Percentiles rank a stretch among this genome's conserved stretches.
Evolutionary conservation across 768 basidiomycete genomes (phyloP).

Genomic region (Leccinum aurantiacum): DNA sequence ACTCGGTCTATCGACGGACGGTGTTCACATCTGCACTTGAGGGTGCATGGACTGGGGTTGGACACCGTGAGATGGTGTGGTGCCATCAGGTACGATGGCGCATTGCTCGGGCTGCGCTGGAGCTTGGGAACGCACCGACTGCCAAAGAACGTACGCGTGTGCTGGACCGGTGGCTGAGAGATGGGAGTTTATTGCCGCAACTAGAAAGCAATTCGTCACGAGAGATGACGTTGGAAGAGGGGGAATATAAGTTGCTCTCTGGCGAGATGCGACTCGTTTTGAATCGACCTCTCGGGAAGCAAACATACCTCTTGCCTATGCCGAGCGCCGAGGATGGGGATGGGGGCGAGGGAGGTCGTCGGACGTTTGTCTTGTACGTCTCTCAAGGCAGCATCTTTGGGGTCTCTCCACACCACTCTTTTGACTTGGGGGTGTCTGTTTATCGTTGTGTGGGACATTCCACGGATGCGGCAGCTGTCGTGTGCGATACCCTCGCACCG

Average conservation of each 20-base stretch:
- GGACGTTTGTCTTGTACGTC: constrained; percentile 54
- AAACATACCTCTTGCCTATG: constrained; percentile 53
- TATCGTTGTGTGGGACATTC: constrained; percentile 41
- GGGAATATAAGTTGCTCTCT: constrained; percentile 39
- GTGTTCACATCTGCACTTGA: constrained; percentile 87
- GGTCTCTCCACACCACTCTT: constrained; percentile 49
- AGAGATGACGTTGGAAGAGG: constrained; percentile 10
- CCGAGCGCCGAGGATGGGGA: constrained; percentile 1
- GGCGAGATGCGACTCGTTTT: constrained; percentile 42
- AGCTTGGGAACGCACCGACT: constrained; percentile 45
- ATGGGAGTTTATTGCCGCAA: constrained; percentile 54
- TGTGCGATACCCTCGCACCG: constrained; percentile 47
- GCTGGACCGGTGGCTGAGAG: constrained; percentile 69
- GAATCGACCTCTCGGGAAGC: constrained; percentile 41
- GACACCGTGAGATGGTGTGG: constrained; percentile 97
- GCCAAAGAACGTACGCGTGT: constrained; percentile 29
- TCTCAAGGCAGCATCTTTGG: constrained; percentile 56
- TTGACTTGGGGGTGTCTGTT: constrained; percentile 48
- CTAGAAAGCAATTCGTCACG: constrained; percentile 12
- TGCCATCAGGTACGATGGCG: constrained; percentile 96
- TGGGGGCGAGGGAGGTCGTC: neutral
- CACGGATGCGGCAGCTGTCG: constrained; percentile 16
- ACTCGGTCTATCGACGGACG: constrained; percentile 53
- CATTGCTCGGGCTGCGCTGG: constrained; percentile 76
- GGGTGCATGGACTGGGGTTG: constrained; percentile 93